A percentile compares a stretch with the other conserved stretches of the same genome.
phyloP scores from a whole-genome alignment of 2,329 filamentous ascomycete genomes.

The Nemania bipapillata region DNA sequence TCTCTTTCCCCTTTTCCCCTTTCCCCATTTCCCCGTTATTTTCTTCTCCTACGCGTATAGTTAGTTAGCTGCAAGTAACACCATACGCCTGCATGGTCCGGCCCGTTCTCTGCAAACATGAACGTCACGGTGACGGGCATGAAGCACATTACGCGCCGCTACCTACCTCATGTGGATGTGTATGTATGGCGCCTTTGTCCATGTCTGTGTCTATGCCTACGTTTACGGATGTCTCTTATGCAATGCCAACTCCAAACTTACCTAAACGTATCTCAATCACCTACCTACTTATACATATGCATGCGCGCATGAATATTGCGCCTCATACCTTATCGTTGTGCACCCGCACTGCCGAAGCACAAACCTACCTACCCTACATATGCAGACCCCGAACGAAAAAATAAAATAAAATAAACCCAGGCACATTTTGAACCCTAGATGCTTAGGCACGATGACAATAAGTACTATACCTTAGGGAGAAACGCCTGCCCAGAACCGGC shows the following conservation, averaged over 20 bases:
- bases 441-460: background rate
- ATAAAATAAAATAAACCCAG: no score
- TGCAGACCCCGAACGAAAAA: background rate
- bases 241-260: background rate
- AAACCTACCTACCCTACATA: background rate
- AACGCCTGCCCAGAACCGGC: background rate
- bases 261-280: background rate
- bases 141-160: background rate
- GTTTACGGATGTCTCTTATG: background rate
- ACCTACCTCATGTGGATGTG: background rate
- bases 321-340: background rate
- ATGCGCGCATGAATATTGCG: background rate
- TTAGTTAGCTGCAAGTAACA: slow-evolving; percentile 13
- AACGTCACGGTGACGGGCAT: slow-evolving; percentile 5
- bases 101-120: background rate
- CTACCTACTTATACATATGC: background rate
- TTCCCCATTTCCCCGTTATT: background rate
- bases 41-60: background rate
- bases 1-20: background rate
- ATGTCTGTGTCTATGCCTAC: background rate
- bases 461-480: background rate
- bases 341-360: background rate
- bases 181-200: background rate
- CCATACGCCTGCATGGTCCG: background rate
- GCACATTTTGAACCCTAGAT: background rate